Evolutionary conservation across 2,329 filamentous ascomycete genomes (phyloP), one percentile per base, ranked within the genome.

Genomic region (Trichoderma sp.): DNA sequence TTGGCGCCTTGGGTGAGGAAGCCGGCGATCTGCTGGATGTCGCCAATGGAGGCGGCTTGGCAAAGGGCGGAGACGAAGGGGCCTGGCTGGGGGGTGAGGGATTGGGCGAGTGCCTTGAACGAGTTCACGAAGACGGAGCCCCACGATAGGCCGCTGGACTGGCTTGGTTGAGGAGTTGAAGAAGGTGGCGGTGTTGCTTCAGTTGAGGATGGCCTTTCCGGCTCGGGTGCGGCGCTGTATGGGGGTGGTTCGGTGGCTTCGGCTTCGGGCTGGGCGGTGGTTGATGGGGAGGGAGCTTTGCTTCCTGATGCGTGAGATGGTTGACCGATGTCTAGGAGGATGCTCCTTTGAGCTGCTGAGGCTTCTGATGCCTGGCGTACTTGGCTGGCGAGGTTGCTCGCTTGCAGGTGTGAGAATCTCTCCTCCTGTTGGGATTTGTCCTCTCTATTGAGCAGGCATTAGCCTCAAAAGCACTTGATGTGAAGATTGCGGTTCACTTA

Each of bases 11-110:
- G 73, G 3, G 69, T 66, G 10, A 78, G 66, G 19, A 78, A 69
- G 0, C 72, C 74, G 1, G 69, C 71, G 47, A 77, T 72, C 21
- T 78, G 76, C 12, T 69, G 68, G 0, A 74, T 65, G n/a, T 78
- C 74, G 0, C 77, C 77, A 1, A 70, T 68, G 1, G 72, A 67
- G 2, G 73, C 71, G 1, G 77, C 77, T 41, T 78, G 71, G 17
- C 77, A 78, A 19, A 78, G 72, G 1, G 77, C 75, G 0, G 74
- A 74, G 0, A 76, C 77, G 3, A 79, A 65, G 1, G 77, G 77
- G 15, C 78, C 77, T 0, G 77, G 76, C n/a, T 76, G 77, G 0
- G 75, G 41, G 26, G 71, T 69, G 5, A 79, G 66, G 7, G 68
- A 68, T 7, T 74, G 67, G 0, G 76, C 76, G 64, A 78, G 71